Percentiles rank a stretch among this genome's conserved stretches.
Evolutionary conservation across 164 flowering plant species (phyloP).

Genomic region (Cinnamomum micranthum): DNA sequence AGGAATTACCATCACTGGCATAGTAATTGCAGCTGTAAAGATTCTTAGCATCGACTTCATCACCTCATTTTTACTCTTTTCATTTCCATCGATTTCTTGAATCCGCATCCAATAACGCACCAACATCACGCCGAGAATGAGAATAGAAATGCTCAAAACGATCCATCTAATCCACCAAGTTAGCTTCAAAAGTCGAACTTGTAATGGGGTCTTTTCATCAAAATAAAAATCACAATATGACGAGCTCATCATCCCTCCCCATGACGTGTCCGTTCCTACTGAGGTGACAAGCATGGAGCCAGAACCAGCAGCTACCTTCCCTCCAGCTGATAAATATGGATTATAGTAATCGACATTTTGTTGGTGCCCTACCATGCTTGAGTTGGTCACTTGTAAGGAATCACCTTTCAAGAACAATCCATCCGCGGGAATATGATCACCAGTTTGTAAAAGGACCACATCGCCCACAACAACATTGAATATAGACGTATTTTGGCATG

Average conservation of each 20-base stretch:
- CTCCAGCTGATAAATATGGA: conserved; percentile 34
- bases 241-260: conserved; percentile 61
- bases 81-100: conserved; percentile 35
- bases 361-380: conserved; percentile 42
- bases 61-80: conserved; percentile 29
- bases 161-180: conserved; percentile 47
- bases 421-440: conserved; percentile 54
- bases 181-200: conserved; percentile 46
- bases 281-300: conserved; percentile 47
- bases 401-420: conserved; percentile 45
- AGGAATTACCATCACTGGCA: conserved; percentile 37
- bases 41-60: conserved; percentile 24
- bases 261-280: conserved; percentile 35
- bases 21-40: conserved; percentile 33
- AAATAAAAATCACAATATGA: conserved; percentile 27
- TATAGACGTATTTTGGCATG: conserved; percentile 24
- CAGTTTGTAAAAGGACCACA: conserved; percentile 32
- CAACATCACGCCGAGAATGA: conserved; percentile 29
- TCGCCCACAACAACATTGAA: conserved; percentile 49
- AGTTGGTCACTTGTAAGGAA: conserved; percentile 39
- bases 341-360: conserved; percentile 30
- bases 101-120: conserved; percentile 32
- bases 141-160: conserved; percentile 44
- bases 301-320: conserved; percentile 42
- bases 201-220: conserved; percentile 53